Base-by-base conservation (phyloP, 805 yeast species). In the Saturnispora halmiae region DNA sequence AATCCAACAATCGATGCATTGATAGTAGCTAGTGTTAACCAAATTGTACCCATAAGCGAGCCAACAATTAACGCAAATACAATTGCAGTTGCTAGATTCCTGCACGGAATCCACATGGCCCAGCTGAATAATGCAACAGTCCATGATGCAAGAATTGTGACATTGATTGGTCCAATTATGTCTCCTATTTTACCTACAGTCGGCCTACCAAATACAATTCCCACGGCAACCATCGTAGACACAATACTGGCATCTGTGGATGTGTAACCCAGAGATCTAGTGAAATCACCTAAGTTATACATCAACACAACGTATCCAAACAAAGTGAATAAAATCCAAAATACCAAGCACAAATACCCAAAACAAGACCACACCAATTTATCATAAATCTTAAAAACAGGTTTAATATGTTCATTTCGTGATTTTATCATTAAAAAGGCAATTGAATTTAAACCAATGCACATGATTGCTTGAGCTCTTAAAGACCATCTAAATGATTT, bases 291-390 rank as follows among this genome's bases (percentile, higher is more conserved):
- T 48, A 79, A 57, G 27, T 74, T 69, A 54, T 77, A 77, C 53
- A 77, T 62, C 31, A 76, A 60, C 18, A 73, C 69, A 31, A 76
- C 81, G 50, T 78, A 78, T 0, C 82, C 84, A 47, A 77, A 66
- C 56, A 74, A 59, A 9, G 80, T 69, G 36, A 70, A 62, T 38
- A 68, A 59, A 11, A 68, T 59, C 68, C 70, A 68, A 46, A 67
- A 59, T 1, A 51, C 31, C 19, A 57, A 31, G 29, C 53, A 50
- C 21, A 46, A 34, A 38, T 52, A 50, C 0, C 75, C 75, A 29
- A 63, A 60, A 25, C 61, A 55, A 11, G 45, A 38, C 44, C 69
- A 55, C 14, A 72, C 62, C 21, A 51, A 48, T 13, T 36, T 46
- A 46, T 77, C 83, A 50, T 65, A 67, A 5, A 69, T 45, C 14